phyloP scores from a whole-genome alignment of 768 basidiomycete species.

The Russula foetens region DNA sequence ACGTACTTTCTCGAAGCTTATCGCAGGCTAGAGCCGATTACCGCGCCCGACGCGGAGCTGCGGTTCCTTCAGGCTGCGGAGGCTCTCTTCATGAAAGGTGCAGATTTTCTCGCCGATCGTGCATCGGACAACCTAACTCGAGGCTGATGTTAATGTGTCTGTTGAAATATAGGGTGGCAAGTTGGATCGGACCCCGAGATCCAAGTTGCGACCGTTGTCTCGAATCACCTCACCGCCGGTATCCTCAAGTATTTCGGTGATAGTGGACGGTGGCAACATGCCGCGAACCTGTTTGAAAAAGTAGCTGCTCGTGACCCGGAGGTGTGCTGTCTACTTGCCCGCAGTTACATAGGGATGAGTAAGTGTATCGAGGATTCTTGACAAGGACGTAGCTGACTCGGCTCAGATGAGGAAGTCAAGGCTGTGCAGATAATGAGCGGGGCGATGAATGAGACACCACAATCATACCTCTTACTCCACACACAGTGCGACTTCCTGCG shows the following conservation, averaged over 20 bases:
- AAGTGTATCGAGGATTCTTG: constrained; percentile 28
- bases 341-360: constrained; percentile 97
- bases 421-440: constrained; percentile 88
- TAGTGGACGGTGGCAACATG: constrained; percentile 76
- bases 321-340: constrained; percentile 78
- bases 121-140: not conserved
- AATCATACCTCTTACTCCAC: constrained; percentile 91
- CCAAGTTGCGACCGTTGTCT: constrained; percentile 93
- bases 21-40: constrained; percentile 93
- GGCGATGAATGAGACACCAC: constrained; percentile 78
- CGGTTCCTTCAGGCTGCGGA: constrained; percentile 90
- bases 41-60: constrained; percentile 78
- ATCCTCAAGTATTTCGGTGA: constrained; percentile 97
- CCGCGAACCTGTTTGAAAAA: constrained; percentile 93
- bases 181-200: constrained; percentile 98
- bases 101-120: not conserved
- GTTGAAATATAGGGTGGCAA: constrained; percentile 70
- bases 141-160: too few relatives aligned
- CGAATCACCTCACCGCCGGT: constrained; percentile 92
- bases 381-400: not conserved
- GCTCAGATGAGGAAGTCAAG: constrained; percentile 92
- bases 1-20: constrained; percentile 88
- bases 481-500: constrained; percentile 92
- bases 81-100: constrained; percentile 79
- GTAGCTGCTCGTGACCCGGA: constrained; percentile 81